Evolutionary conservation across 305 asterid species (phyloP).

Genomic region (Rubia peregrina): DNA sequence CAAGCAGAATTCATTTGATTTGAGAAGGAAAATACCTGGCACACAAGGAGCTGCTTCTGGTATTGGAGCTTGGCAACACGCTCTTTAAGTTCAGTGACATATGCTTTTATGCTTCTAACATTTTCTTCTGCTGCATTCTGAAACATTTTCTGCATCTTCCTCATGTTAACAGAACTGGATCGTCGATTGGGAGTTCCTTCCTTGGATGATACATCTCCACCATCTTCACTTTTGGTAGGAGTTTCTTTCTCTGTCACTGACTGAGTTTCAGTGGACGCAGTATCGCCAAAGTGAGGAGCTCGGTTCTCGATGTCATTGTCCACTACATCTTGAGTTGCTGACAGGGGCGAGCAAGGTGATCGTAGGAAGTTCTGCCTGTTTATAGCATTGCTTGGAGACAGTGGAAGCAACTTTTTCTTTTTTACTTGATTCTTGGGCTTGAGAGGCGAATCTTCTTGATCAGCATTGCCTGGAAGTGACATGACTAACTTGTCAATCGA

Average conservation of each 20-base stretch:
- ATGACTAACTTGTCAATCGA: constrained; percentile 82
- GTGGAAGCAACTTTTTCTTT: constrained; percentile 68
- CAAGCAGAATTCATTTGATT: not conserved
- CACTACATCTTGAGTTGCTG: constrained; percentile 59
- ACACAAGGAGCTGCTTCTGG: constrained; percentile 95
- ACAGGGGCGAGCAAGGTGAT: constrained; percentile 87
- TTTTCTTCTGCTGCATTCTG: constrained; percentile 99
- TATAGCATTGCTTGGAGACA: constrained; percentile 63
- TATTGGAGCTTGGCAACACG: constrained; percentile 97
- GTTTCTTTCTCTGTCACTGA: constrained; percentile 71
- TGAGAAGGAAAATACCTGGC: constrained; percentile 52
- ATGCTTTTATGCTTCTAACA: constrained; percentile 91
- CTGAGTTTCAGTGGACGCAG: constrained; percentile 49
- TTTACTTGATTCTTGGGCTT: constrained; percentile 52
- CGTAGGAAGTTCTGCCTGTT: constrained; percentile 60
- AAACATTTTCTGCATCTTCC: constrained; percentile 94
- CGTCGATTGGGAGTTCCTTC: constrained; percentile 86
- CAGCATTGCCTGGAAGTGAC: constrained; percentile 68
- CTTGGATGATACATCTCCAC: constrained; percentile 74
- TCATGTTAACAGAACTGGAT: constrained; percentile 93
- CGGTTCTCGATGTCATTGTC: constrained; percentile 59
- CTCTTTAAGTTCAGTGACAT: constrained; percentile 92
- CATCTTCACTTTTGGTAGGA: constrained; percentile 72
- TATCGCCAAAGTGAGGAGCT: constrained; percentile 57
- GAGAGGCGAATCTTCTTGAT: constrained; percentile 41